Conservation (phyloP, 495 filamentous ascomycete genomes). For the Xylaria venustula region DNA sequence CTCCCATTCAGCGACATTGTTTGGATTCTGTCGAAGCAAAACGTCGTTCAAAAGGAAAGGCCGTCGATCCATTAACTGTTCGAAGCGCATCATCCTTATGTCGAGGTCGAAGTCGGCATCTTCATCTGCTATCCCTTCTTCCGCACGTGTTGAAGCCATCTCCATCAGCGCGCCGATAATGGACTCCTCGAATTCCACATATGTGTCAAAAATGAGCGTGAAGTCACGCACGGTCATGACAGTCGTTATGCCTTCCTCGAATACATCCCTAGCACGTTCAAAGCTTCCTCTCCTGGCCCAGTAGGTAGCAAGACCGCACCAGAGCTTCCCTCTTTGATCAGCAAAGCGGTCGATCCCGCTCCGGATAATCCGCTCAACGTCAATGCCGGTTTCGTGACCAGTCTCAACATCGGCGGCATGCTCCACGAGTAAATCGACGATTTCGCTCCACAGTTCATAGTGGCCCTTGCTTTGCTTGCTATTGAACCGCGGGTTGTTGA, state of each 20-base stretch:
- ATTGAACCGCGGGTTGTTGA: constrained; percentile 88
- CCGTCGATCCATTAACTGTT: constrained; percentile 95
- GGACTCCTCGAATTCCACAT: constrained; percentile 95
- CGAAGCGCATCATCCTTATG: constrained; percentile 96
- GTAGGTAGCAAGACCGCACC: constrained; percentile 93
- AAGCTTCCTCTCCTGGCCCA: constrained; percentile 94
- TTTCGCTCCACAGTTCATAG: constrained; percentile 96
- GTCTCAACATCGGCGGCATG: constrained; percentile 85
- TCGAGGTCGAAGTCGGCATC: constrained; percentile 94
- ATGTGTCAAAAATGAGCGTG: constrained; percentile 92
- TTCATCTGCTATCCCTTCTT: constrained; percentile 77
- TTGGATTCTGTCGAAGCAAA: constrained; percentile 88
- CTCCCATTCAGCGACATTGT: constrained; percentile 96
- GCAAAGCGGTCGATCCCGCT: constrained; percentile 92
- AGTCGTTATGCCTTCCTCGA: constrained; percentile 95
- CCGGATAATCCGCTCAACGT: constrained; percentile 89
- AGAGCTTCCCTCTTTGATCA: constrained; percentile 95
- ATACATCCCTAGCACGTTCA: constrained; percentile 84
- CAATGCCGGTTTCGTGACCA: constrained; percentile 73
- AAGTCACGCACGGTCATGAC: constrained; percentile 99
- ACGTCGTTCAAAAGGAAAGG: constrained; percentile 98
- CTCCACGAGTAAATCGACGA: constrained; percentile 94
- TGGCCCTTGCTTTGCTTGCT: constrained; percentile 93
- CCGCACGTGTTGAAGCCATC: constrained; percentile 73
- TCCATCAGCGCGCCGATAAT: constrained; percentile 92